These are phyloP conservation scores for Dioscorea zingiberensis DNA, from an alignment of 106 monocot species.

Conservation along the genomic window DNA sequence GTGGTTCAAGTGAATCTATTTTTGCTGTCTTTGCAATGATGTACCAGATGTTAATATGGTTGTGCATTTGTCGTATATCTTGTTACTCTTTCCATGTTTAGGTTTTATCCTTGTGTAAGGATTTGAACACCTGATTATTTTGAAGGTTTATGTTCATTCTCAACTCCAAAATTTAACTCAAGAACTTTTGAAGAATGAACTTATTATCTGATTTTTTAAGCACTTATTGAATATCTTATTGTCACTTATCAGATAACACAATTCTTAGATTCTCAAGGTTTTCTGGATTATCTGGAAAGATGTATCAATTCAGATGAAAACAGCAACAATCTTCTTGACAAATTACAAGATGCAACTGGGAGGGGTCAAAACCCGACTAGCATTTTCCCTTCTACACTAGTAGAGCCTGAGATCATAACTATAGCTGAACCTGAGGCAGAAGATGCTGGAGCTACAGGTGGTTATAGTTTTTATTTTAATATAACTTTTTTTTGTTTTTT, in stretches of 20 bases:
- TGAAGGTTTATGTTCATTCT: no score
- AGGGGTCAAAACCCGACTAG: conserved; percentile 71
- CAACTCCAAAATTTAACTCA: no score
- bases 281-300: conserved; percentile 88
- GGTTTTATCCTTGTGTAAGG: no score
- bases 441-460: conserved; percentile 24
- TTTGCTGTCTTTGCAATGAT: no score
- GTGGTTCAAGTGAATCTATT: no score
- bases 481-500: neutral
- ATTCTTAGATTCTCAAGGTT: conserved; percentile 94
- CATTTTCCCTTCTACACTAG: conserved; percentile 55
- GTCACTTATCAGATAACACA: conserved; percentile 59
- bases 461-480: neutral
- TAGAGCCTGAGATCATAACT: conserved; percentile 83
- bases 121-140: no score
- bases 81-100: no score
- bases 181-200: no score
- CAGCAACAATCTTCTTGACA: conserved; percentile 77
- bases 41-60: no score
- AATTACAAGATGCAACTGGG: conserved; percentile 96
- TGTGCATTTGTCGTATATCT: no score
- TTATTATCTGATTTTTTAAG: no score
- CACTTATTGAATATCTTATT: neutral
- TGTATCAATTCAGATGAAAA: conserved; percentile 58
- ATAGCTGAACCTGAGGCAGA: conserved; percentile 57